Percentiles rank a stretch among this genome's conserved stretches.
These are phyloP conservation scores for Galeopsis tetrahit DNA, from an alignment of 257 asterid genomes.

Conservation along the genomic window DNA sequence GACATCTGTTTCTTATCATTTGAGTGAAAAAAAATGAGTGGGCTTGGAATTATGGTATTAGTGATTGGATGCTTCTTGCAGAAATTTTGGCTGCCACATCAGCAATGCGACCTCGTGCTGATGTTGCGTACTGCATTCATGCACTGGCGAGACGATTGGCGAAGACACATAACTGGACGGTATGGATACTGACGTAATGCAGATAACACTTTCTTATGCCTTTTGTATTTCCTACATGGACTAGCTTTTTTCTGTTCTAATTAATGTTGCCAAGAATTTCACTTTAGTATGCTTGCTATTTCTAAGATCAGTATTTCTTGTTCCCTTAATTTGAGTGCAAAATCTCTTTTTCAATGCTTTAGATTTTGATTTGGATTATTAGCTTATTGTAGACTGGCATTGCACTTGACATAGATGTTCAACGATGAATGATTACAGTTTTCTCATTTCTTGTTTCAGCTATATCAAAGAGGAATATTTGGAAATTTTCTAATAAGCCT, in stretches of 20 bases:
- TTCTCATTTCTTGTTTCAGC: not conserved
- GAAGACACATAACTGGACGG: conserved; percentile 99
- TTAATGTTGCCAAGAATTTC: conserved; percentile 12
- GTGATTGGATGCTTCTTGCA: conserved; percentile 63
- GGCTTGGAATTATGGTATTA: conserved; percentile 38
- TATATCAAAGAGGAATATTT: not conserved
- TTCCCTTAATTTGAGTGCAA: not conserved
- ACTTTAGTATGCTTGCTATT: not conserved
- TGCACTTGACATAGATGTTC: conserved; percentile 7
- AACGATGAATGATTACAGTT: not conserved
- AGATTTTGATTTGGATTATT: conserved; percentile 10
- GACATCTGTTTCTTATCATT: conserved; percentile 1
- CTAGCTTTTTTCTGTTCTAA: conserved; percentile 6
- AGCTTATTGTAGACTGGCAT: not conserved
- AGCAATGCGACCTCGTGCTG: conserved; percentile 91
- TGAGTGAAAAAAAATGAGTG: conserved; percentile 37
- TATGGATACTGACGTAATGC: conserved; percentile 42
- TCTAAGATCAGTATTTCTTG: not conserved
- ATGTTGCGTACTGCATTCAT: conserved; percentile 96
- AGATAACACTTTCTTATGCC: conserved; percentile 16
- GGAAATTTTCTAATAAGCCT: not conserved
- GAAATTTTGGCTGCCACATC: conserved; percentile 93
- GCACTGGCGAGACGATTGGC: conserved; percentile 91
- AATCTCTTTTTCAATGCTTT: not conserved
- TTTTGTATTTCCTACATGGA: conserved; percentile 1